phyloP scores from a whole-genome alignment of 2,329 filamentous ascomycete species.

The Sporothrix mexicana region DNA sequence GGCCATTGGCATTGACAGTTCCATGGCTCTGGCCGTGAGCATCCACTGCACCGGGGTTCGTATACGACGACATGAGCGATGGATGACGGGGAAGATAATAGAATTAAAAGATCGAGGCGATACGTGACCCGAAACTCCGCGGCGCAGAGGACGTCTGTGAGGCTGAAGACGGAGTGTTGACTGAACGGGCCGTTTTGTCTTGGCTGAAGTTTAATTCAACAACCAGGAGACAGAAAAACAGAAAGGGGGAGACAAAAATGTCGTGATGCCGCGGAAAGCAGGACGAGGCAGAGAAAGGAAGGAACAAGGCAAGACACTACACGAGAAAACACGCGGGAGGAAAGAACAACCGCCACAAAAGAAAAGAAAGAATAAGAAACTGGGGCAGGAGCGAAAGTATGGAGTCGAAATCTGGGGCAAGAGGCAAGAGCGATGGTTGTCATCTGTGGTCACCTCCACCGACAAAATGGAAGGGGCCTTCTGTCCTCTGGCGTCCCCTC shows the following conservation, averaged over 20 bases:
- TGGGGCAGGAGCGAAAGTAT: slow-evolving; percentile 6
- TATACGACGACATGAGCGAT: slow-evolving; percentile 17
- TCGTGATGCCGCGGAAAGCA: slow-evolving; percentile 25
- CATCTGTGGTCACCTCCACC: background rate
- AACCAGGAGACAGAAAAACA: background rate
- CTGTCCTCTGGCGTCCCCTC: background rate
- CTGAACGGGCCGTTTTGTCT: background rate
- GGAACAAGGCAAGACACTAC: background rate
- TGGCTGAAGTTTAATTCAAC: background rate
- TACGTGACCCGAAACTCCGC: slow-evolving; percentile 9
- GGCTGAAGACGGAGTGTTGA: background rate
- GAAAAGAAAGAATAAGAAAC: background rate
- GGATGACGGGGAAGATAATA: no score
- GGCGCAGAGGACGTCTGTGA: background rate
- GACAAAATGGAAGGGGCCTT: background rate
- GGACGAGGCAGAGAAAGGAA: slow-evolving; percentile 14
- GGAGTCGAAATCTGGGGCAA: slow-evolving; percentile 5
- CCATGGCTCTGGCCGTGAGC: background rate
- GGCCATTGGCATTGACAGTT: background rate
- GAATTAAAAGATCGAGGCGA: no score
- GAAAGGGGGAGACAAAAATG: background rate
- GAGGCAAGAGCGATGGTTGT: slow-evolving; percentile 4
- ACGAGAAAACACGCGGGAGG: background rate
- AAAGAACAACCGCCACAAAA: background rate
- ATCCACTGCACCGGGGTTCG: slow-evolving; percentile 15